Percentiles rank a stretch among this genome's conserved stretches.
These are phyloP conservation scores for Microdochium bolleyi DNA, from an alignment of 2,329 filamentous ascomycete genomes.

Conservation along the genomic window DNA sequence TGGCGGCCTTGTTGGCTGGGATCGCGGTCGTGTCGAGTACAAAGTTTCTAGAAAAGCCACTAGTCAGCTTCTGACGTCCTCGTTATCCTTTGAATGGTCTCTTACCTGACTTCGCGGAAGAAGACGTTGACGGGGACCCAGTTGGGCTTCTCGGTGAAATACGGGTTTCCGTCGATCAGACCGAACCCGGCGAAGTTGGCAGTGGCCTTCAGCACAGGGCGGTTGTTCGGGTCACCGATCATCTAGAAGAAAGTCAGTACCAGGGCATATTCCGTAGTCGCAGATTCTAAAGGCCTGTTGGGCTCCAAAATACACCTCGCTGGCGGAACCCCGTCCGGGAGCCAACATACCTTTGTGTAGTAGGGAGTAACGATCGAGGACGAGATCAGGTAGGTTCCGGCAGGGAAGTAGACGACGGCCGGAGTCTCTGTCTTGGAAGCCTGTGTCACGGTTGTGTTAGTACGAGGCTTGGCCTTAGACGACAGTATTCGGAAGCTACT, in stretches of 20 bases:
- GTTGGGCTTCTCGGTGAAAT: conserved; percentile 29
- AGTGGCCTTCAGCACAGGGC: conserved; percentile 46
- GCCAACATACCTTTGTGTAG: conserved; percentile 36
- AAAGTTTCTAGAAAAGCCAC: too few relatives aligned
- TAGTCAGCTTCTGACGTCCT: too few relatives aligned
- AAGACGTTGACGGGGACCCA: conserved; percentile 51
- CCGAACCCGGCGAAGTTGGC: conserved; percentile 45
- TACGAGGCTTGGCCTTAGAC: background rate
- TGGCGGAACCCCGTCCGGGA: too few relatives aligned
- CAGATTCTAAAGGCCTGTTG: too few relatives aligned
- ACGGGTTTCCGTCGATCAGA: conserved; percentile 48
- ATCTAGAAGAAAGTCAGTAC: conserved; percentile 17
- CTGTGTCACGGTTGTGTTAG: conserved; percentile 13
- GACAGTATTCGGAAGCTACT: background rate
- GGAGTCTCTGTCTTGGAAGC: conserved; percentile 30
- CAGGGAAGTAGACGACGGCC: conserved; percentile 34
- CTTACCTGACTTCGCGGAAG: conserved; percentile 53
- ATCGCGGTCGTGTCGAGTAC: conserved; percentile 43
- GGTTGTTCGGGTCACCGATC: conserved; percentile 49
- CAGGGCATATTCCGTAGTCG: too few relatives aligned
- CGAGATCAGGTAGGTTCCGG: conserved; percentile 47
- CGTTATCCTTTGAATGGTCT: too few relatives aligned
- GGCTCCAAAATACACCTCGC: too few relatives aligned
- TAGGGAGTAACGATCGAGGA: conserved; percentile 53
- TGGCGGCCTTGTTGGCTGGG: conserved; percentile 18